phyloP scores from a whole-genome alignment of 495 filamentous ascomycete species.

The Elasticomyces elasticus region DNA sequence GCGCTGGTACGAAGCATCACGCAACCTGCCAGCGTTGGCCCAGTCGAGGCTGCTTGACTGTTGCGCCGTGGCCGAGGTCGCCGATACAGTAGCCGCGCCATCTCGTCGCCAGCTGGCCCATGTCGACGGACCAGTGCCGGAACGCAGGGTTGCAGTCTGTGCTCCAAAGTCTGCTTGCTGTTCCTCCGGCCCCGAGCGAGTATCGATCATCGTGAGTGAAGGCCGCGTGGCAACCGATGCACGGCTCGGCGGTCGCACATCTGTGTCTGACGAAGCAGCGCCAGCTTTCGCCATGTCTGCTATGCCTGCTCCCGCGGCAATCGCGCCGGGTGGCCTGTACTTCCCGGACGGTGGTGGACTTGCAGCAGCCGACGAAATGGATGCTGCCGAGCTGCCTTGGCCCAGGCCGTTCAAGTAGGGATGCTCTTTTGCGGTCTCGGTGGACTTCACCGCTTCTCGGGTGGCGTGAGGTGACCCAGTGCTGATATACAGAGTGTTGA shows the following conservation, averaged over 20 bases:
- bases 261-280: slow-evolving; percentile 6
- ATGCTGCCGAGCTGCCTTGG: slow-evolving; percentile 17
- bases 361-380: slow-evolving; percentile 15
- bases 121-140: slow-evolving; percentile 29
- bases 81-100: slow-evolving; percentile 6
- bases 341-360: slow-evolving; percentile 21
- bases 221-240: slow-evolving; percentile 18
- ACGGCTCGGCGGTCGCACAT: slow-evolving; percentile 20
- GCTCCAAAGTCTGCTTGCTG: slow-evolving; percentile 19
- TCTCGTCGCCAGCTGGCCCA: slow-evolving; percentile 37
- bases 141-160: slow-evolving; percentile 22
- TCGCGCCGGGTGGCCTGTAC: slow-evolving; percentile 16
- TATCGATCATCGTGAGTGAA: slow-evolving; percentile 8
- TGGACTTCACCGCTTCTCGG: background rate
- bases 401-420: slow-evolving; percentile 19
- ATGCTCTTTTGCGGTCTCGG: slow-evolving; percentile 1
- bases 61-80: background rate
- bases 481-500: slow-evolving; percentile 62
- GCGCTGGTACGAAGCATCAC: slow-evolving; percentile 26
- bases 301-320: slow-evolving; percentile 2
- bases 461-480: slow-evolving; percentile 26
- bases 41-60: slow-evolving; percentile 27
- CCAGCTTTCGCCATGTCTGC: slow-evolving; percentile 12
- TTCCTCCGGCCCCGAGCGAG: slow-evolving; percentile 1
- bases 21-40: slow-evolving; percentile 27